Percentiles rank a stretch among this genome's conserved stretches.
phyloP scores from a whole-genome alignment of 2,329 filamentous ascomycete genomes.

The Akanthomyces dipterigenus region DNA sequence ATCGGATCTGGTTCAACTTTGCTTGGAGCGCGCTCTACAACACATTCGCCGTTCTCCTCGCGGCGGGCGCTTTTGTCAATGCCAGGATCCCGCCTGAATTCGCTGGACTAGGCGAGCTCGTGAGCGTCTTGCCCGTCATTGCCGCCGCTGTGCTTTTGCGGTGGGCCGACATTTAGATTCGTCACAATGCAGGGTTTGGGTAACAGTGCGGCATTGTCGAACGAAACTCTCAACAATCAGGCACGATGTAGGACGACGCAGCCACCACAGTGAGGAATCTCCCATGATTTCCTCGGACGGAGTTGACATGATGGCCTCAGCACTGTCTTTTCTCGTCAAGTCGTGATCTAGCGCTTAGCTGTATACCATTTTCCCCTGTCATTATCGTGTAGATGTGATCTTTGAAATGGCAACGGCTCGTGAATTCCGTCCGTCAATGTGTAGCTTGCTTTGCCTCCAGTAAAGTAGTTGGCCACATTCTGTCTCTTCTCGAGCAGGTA shows the following conservation, averaged over 20 bases:
- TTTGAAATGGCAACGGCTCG: not conserved
- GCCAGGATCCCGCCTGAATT: constrained; percentile 49
- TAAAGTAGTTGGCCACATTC: too few relatives aligned
- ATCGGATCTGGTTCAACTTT: constrained; percentile 61
- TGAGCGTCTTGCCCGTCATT: constrained; percentile 67
- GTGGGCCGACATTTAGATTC: constrained; percentile 28
- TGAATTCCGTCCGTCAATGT: not conserved
- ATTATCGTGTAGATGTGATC: not conserved
- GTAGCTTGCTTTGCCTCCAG: too few relatives aligned
- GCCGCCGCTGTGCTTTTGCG: constrained; percentile 44
- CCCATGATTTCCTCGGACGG: too few relatives aligned
- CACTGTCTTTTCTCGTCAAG: not conserved
- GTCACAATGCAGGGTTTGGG: not conserved
- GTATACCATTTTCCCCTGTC: not conserved
- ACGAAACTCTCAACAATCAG: too few relatives aligned
- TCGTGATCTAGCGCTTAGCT: not conserved
- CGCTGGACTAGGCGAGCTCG: constrained; percentile 65
- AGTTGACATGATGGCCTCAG: not conserved
- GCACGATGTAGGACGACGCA: not conserved
- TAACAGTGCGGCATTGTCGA: not conserved
- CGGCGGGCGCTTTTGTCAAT: constrained; percentile 55
- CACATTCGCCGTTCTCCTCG: constrained; percentile 58
- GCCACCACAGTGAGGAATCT: too few relatives aligned
- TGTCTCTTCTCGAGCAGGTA: too few relatives aligned
- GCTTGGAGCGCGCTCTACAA: constrained; percentile 67